phyloP scores from a whole-genome alignment of 106 monocot genomes.

The Platanthera guangdongensis region DNA sequence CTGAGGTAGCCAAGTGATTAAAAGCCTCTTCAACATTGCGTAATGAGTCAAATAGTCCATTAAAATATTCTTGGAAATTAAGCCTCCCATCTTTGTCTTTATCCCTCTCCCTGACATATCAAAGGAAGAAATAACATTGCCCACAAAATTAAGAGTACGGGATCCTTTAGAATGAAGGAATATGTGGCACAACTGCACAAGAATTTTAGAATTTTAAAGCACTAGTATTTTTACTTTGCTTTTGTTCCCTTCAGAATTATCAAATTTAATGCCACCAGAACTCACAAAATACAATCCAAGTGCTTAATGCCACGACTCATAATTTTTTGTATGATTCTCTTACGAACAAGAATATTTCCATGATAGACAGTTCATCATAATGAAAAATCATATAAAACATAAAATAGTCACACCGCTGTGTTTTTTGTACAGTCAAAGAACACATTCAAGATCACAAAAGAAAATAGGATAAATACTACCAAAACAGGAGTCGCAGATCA shows the following conservation, averaged over 20 bases:
- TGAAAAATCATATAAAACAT: background rate
- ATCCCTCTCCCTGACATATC: slow-evolving; percentile 63
- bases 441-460: too few relatives aligned
- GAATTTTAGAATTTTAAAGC: background rate
- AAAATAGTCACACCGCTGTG: background rate
- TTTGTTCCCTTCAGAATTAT: background rate
- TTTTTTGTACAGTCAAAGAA: too few relatives aligned
- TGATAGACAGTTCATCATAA: background rate
- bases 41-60: slow-evolving; percentile 71
- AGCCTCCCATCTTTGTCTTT: slow-evolving; percentile 82
- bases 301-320: background rate
- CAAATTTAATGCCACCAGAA: background rate
- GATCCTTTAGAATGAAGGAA: background rate
- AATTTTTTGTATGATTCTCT: background rate
- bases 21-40: slow-evolving; percentile 38
- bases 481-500: too few relatives aligned
- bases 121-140: background rate
- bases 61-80: slow-evolving; percentile 73
- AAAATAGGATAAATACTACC: too few relatives aligned
- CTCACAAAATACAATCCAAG: background rate
- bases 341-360: background rate
- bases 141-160: background rate
- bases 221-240: background rate
- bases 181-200: background rate
- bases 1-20: slow-evolving; percentile 34